These are phyloP conservation scores for Paramecium sexaurelia DNA, from an alignment of 73 alveolate genomes.

Conservation along the genomic window DNA sequence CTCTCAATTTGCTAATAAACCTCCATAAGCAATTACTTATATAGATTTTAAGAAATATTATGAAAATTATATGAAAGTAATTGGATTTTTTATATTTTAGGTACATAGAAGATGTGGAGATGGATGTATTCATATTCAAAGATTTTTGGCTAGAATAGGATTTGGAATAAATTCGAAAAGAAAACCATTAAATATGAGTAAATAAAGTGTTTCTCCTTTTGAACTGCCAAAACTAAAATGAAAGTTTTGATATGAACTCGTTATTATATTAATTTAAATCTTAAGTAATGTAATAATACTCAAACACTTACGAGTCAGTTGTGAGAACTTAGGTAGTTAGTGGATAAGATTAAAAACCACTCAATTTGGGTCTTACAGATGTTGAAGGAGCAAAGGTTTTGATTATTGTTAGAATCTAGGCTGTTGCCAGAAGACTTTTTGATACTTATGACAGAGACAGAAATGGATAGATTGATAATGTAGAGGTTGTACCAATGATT, in stretches of 20 bases:
- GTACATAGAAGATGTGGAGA: constrained; percentile 57
- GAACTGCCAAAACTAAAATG: constrained; percentile 59
- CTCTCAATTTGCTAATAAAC: constrained; percentile 34
- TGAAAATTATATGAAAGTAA: constrained; percentile 58
- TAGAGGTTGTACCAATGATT: constrained; percentile 52
- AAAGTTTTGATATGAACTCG: not conserved
- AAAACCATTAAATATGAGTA: not conserved
- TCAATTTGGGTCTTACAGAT: constrained; percentile 45
- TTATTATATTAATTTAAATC: constrained; percentile 20
- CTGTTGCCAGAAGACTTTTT: constrained; percentile 59
- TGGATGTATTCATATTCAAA: constrained; percentile 24
- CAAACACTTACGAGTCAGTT: constrained; percentile 32
- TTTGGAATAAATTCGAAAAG: constrained; percentile 24
- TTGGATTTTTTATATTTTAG: not conserved
- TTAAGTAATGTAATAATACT: not conserved
- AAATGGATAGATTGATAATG: constrained; percentile 52
- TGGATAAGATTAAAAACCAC: constrained; percentile 42
- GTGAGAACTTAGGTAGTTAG: constrained; percentile 31
- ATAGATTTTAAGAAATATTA: constrained; percentile 46
- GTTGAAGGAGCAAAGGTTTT: constrained; percentile 55
- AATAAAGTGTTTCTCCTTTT: constrained; percentile 50
- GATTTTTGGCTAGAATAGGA: constrained; percentile 46
- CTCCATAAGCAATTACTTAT: constrained; percentile 13
- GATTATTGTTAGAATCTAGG: not conserved
- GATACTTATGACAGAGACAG: constrained; percentile 64